Base-by-base conservation (phyloP, 345 rosid genomes). In the Lumnitzera racemosa region DNA sequence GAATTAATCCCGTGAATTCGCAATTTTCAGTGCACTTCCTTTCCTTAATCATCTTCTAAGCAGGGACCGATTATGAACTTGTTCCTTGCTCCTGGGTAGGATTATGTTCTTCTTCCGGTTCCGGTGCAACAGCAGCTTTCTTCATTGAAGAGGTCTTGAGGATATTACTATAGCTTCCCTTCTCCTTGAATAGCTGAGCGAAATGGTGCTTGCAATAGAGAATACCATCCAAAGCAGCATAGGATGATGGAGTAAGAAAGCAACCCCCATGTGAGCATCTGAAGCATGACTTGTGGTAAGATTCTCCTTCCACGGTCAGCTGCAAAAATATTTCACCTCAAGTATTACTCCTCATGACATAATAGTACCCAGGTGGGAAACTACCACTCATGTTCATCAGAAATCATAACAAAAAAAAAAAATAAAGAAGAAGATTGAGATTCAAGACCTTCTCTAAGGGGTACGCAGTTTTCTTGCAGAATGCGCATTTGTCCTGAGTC, bases 181-280 rank as follows among this genome's bases (percentile, higher is more conserved):
- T 81, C 71, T 78, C 78, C 69, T 74, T 81, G 69, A 81, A 81
- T 59, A 81, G 68, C 71, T 81, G 86, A 3, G 77, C 57, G 43
- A 78, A 81, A 61, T 81, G 86, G 56, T 54, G 78, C 72, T 81
- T 81, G 73, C 83, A 81, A 70, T 76, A 81, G 13, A 81, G 59
- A 56, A 69, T 47, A 0, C 86, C 83, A 27, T 81, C 83, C 16
- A 81, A 61, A 5, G 86, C 83, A 4, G 86, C 86, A 31, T 81
- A 81, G 29, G 69, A 51, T 17, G 86, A 78, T 12, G 83, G 64
- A 7, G 77, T 74, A 7, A 81, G 56, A 36, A 47, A 67, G 62
- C 86, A 81, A 7, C 86, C 83, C 1, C 83, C 86, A 20, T 81
- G 81, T 4, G 76, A 58, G 61, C 86, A 81, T 76, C 81, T 70